These are phyloP conservation scores for Teratosphaeria zuluensis DNA, from an alignment of 2,329 filamentous ascomycete genomes.

Conservation along the genomic window DNA sequence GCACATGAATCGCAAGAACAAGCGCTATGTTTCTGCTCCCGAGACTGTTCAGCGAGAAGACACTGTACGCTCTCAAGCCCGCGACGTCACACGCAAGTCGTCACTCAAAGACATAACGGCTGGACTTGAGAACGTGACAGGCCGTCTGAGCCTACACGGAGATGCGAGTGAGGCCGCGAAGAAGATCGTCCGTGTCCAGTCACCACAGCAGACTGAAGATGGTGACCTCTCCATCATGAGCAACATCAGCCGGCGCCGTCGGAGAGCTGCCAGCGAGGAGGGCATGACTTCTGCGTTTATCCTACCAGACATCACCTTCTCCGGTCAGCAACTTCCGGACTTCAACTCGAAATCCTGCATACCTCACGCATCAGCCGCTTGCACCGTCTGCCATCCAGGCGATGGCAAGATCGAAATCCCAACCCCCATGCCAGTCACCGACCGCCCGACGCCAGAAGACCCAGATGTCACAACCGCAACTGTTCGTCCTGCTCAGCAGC, in stretches of 20 bases:
- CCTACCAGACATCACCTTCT: conserved; percentile 52
- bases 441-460: conserved; percentile 22
- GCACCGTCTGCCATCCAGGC: not conserved
- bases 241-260: conserved; percentile 40
- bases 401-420: not conserved
- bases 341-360: conserved; percentile 3
- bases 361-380: not conserved
- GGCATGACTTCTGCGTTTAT: conserved; percentile 53
- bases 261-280: conserved; percentile 36
- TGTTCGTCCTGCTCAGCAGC: conserved; percentile 53
- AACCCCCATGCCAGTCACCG: conserved; percentile 19
- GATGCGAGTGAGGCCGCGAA: conserved; percentile 19
- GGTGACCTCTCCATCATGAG: conserved; percentile 39
- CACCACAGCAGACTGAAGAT: conserved; percentile 25
- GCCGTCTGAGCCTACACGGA: conserved; percentile 13
- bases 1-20: conserved; percentile 26
- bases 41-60: conserved; percentile 24
- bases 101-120: conserved; percentile 44
- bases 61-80: conserved; percentile 24
- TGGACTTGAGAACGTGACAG: conserved; percentile 24
- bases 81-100: conserved; percentile 37
- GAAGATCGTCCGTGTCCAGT: conserved; percentile 28
- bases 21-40: conserved; percentile 21
- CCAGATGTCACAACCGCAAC: conserved; percentile 48
- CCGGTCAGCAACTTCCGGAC: conserved; percentile 9